Base-by-base conservation (phyloP, 2,329 filamentous ascomycete species). In the Metarhizium anisopliae region DNA sequence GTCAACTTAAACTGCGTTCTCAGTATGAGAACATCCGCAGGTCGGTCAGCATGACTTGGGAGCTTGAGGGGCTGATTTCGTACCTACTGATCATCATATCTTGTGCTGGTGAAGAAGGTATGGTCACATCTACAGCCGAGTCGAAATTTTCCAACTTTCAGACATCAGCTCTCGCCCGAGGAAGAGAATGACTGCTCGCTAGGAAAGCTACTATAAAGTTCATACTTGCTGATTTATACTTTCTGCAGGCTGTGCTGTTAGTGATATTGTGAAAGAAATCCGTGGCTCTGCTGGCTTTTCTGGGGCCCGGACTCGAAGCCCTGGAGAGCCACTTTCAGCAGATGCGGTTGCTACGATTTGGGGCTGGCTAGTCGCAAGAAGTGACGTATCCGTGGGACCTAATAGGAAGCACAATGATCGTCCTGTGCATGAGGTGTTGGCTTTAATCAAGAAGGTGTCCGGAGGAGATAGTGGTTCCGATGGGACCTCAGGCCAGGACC, bases 1-100 rank as follows among this genome's bases (percentile, higher is more conserved):
- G 36, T 50, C n/a, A 50, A 25, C 5, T 29, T 32, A 29, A 30
- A 29, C 43, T 20, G 18, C 18, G 38, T 51, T 43, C 47, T 51
- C 60, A 64, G 52, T 55, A 72, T 72, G 69, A 64, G 29, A 55
- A 55, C 35, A 55, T 51, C 40, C 50, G 47, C 52, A 45, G 53
- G 14, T 50, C 30, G 49, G 47, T 60, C 55, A 60, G 50, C 53
- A 73, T 73, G 71, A 66, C 67, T 55, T 68, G 66, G 57, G 70
- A 73, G 60, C 68, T 72, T 30, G 71, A 73, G 63, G 68, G 67
- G 59, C 61, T 72, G 59, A 70, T 73, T 57, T 67, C 65, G 50
- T 63, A 64, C 55, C 62, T 73, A 50, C 60, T 73, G 58, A 65
- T 70, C 51, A 59, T 71, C 38, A 67, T 72, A 47, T 67, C 71